Conservation (phyloP, 768 basidiomycete species). For the Hebeloma cylindrosporum region DNA sequence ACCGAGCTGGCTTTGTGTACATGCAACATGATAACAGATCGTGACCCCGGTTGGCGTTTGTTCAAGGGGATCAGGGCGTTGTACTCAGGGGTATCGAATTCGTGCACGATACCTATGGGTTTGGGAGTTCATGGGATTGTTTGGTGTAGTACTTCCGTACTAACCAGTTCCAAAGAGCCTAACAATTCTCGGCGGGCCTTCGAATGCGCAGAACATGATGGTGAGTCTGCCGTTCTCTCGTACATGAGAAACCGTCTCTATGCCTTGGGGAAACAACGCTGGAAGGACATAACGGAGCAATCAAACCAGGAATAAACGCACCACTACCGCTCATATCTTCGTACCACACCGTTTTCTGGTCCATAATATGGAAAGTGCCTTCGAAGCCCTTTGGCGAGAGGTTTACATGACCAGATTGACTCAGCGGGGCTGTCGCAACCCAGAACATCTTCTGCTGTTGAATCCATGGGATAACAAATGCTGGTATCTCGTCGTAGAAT, state of each 20-base stretch:
- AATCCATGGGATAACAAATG: conserved; percentile 51
- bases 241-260: conserved; percentile 42
- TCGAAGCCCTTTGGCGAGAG: conserved; percentile 58
- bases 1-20: conserved; percentile 52
- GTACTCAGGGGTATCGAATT: conserved; percentile 59
- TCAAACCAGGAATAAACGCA: conserved; percentile 24
- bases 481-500: conserved; percentile 52
- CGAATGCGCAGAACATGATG: conserved; percentile 60
- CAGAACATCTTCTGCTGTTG: conserved; percentile 59
- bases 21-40: conserved; percentile 54
- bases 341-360: conserved; percentile 58
- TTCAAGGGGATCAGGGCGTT: conserved; percentile 44
- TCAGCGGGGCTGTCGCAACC: conserved; percentile 62
- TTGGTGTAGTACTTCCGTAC: neutral
- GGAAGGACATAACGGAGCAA: neutral
- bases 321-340: conserved; percentile 68
- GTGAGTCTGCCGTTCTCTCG: conserved; percentile 66
- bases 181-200: conserved; percentile 58
- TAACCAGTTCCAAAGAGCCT: conserved; percentile 59
- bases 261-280: conserved; percentile 17
- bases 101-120: conserved; percentile 49
- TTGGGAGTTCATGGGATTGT: neutral
- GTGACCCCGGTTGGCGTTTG: conserved; percentile 51
- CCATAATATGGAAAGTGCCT: conserved; percentile 51
- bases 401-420: conserved; percentile 59